These are phyloP conservation scores for Dendrobium catenatum DNA, from an alignment of 106 monocot genomes.

Conservation along the genomic window DNA sequence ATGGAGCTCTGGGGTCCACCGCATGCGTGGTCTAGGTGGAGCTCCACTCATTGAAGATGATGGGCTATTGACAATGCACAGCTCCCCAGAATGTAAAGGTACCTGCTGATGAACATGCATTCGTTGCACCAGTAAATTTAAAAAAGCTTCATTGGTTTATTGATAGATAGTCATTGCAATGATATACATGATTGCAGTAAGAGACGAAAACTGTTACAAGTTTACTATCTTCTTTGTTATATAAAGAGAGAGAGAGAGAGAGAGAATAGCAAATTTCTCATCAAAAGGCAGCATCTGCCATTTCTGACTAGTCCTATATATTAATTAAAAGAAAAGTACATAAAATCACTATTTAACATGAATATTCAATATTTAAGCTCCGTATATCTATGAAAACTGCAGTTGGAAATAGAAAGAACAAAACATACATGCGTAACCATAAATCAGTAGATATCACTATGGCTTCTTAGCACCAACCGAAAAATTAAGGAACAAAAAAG, in stretches of 20 bases:
- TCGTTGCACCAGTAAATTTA: conserved; percentile 17
- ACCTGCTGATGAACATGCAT: conserved; percentile 22
- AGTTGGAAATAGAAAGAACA: background rate
- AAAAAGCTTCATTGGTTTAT: conserved; percentile 11
- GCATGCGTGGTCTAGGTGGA: conserved; percentile 49
- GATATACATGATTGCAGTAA: background rate
- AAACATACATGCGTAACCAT: background rate
- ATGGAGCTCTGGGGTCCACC: conserved; percentile 89
- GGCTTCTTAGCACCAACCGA: background rate
- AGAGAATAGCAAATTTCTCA: too few relatives aligned
- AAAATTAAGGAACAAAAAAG: background rate
- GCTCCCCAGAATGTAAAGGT: conserved; percentile 38
- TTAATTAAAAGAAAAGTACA: too few relatives aligned
- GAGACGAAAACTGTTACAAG: background rate
- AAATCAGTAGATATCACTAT: too few relatives aligned
- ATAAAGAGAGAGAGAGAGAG: too few relatives aligned
- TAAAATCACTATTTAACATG: too few relatives aligned
- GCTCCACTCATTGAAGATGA: conserved; percentile 36
- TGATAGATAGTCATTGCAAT: conserved; percentile 21
- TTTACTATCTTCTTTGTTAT: background rate
- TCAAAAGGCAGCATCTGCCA: too few relatives aligned
- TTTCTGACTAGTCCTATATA: background rate
- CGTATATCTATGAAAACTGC: background rate
- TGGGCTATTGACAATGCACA: conserved; percentile 19
- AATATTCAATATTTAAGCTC: too few relatives aligned